Percentiles rank a stretch among this genome's conserved stretches.
phyloP scores from a whole-genome alignment of 2,329 filamentous ascomycete genomes.

The Nakataea oryzae region DNA sequence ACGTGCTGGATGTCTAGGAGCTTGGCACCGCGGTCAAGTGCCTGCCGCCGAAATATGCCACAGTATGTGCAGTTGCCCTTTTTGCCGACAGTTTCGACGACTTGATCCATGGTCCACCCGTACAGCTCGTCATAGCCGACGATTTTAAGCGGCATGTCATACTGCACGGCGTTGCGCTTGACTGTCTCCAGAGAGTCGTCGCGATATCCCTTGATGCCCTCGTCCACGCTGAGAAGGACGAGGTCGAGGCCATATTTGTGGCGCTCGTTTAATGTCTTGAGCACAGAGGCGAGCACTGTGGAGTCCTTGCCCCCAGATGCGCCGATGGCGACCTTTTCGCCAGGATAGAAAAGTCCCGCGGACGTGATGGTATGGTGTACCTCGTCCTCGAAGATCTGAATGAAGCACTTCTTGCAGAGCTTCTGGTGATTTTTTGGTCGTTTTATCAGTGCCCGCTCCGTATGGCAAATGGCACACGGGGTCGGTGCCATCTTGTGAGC shows the following conservation, averaged over 20 bases:
- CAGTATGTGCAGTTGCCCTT: constrained; percentile 99
- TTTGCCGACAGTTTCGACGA: constrained; percentile 91
- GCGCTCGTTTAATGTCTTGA: constrained; percentile 89
- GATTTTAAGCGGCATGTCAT: constrained; percentile 84
- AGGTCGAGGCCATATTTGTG: constrained; percentile 80
- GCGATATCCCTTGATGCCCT: constrained; percentile 93
- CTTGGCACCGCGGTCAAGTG: constrained; percentile 83
- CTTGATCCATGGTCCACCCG: constrained; percentile 99
- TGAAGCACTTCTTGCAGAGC: constrained; percentile 83
- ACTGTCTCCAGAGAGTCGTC: constrained; percentile 96
- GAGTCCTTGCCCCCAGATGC: constrained; percentile 97
- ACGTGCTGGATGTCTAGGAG: constrained; percentile 83
- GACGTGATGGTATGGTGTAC: constrained; percentile 85
- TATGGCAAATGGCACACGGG: constrained; percentile 66
- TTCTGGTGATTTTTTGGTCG: constrained; percentile 92
- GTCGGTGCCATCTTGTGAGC: constrained; percentile 59
- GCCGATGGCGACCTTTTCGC: constrained; percentile 86
- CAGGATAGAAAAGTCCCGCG: constrained; percentile 68
- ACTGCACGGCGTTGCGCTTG: constrained; percentile 84
- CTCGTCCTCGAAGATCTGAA: constrained; percentile 80
- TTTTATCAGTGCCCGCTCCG: constrained; percentile 74
- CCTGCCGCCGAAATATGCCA: constrained; percentile 89
- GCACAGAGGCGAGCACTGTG: constrained; percentile 85
- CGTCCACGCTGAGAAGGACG: constrained; percentile 83
- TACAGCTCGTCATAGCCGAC: constrained; percentile 91